Evolutionary conservation across 2,329 filamentous ascomycete species (phyloP).

Genomic region (Alternaria arborescens): DNA sequence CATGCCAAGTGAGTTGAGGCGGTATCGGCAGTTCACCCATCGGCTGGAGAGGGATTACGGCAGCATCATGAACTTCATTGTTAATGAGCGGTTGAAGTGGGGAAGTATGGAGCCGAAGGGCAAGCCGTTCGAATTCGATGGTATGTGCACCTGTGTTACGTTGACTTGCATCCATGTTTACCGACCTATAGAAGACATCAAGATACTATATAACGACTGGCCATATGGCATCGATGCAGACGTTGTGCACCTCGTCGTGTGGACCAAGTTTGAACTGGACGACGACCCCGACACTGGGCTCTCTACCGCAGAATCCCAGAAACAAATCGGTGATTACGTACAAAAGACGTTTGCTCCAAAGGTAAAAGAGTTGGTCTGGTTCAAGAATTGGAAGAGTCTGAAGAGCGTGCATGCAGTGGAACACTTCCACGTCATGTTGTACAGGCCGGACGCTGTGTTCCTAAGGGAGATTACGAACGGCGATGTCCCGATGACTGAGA

Average conservation of each 20-base stretch:
- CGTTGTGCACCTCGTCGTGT: constrained; percentile 87
- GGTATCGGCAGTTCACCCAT: constrained; percentile 76
- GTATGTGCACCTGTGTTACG: constrained; percentile 3
- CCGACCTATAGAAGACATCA: constrained; percentile 64
- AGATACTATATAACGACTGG: constrained; percentile 89
- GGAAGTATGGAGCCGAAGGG: constrained; percentile 53
- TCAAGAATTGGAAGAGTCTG: constrained; percentile 87
- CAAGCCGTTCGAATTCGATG: constrained; percentile 53
- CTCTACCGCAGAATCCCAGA: constrained; percentile 69
- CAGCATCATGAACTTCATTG: constrained; percentile 79
- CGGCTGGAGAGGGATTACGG: constrained; percentile 73
- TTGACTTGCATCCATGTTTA: constrained; percentile 17
- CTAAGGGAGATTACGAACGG: constrained; percentile 75
- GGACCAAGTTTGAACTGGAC: constrained; percentile 86
- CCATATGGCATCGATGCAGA: constrained; percentile 83
- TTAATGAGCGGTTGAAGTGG: constrained; percentile 77
- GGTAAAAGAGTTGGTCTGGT: constrained; percentile 71
- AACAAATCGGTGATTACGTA: constrained; percentile 76
- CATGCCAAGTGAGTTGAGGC: constrained; percentile 77
- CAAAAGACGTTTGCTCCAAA: constrained; percentile 68
- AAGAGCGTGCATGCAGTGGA: constrained; percentile 89
- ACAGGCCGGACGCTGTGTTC: constrained; percentile 75
- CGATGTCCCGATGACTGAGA: constrained; percentile 69
- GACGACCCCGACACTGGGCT: constrained; percentile 73
- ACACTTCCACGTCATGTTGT: constrained; percentile 95